Percentiles rank a stretch among this genome's conserved stretches.
These are phyloP conservation scores for Paecilomyces niveus DNA, from an alignment of 2,329 filamentous ascomycete species.

Conservation along the genomic window DNA sequence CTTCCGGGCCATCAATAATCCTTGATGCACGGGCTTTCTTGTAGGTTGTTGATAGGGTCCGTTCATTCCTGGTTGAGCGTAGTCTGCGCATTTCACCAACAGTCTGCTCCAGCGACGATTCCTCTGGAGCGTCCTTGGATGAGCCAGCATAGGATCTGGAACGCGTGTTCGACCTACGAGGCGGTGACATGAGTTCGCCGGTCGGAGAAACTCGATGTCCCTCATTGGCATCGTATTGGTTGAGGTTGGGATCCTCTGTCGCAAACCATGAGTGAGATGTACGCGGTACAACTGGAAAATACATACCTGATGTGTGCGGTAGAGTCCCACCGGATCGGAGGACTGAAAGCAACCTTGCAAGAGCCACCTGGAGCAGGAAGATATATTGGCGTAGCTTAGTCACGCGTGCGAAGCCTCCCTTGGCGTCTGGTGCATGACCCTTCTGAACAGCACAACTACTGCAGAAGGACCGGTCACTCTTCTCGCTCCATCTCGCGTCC, in stretches of 20 bases:
- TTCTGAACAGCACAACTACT: conserved; percentile 50
- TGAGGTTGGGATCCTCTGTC: conserved; percentile 61
- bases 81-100: conserved; percentile 90
- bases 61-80: conserved; percentile 87
- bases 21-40: conserved; percentile 83
- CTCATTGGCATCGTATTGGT: conserved; percentile 60
- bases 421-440: conserved; percentile 48
- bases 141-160: conserved; percentile 68
- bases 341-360: conserved; percentile 82
- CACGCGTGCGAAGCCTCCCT: conserved; percentile 63
- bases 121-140: conserved; percentile 47
- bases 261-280: conserved; percentile 1
- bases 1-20: conserved; percentile 83
- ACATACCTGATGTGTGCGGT: conserved; percentile 59
- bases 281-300: conserved; percentile 4
- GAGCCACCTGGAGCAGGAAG: conserved; percentile 82
- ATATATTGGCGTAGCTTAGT: conserved; percentile 91
- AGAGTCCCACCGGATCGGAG: conserved; percentile 76
- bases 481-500: conserved; percentile 65
- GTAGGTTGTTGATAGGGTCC: conserved; percentile 87
- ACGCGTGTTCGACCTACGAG: conserved; percentile 57
- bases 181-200: conserved; percentile 41
- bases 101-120: conserved; percentile 83
- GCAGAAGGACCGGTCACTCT: conserved; percentile 66
- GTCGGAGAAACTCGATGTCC: conserved; percentile 50